These are phyloP conservation scores for Calophaca sinica DNA, from an alignment of 306 rosid species.

Conservation along the genomic window DNA sequence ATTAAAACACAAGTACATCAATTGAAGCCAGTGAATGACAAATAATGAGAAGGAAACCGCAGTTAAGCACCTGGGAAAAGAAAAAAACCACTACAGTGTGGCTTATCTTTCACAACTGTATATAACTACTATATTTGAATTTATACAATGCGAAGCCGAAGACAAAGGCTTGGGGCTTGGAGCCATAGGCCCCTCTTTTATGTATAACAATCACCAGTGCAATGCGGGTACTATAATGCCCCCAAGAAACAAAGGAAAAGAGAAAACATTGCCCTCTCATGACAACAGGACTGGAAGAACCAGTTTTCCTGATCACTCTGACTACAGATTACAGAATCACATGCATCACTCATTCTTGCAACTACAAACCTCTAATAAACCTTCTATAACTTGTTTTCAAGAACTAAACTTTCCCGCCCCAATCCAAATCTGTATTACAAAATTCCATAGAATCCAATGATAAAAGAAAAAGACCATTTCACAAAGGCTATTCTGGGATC, in stretches of 20 bases:
- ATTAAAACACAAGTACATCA: not conserved
- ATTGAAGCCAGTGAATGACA: conserved; percentile 10
- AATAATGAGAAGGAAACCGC: not conserved
- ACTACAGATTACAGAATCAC: conserved; percentile 38
- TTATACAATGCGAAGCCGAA: conserved; percentile 47
- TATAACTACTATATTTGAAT: conserved; percentile 45
- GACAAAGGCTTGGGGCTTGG: conserved; percentile 46
- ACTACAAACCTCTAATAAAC: conserved; percentile 40
- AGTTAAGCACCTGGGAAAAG: not conserved
- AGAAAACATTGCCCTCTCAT: conserved; percentile 16
- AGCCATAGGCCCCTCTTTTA: conserved; percentile 50
- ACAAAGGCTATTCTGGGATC: conserved; percentile 27
- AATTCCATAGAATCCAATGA: conserved; percentile 38
- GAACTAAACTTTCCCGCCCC: conserved; percentile 28
- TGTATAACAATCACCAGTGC: conserved; percentile 46
- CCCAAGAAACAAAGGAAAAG: not conserved
- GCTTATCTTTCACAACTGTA: conserved; percentile 39
- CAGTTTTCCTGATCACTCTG: conserved; percentile 46
- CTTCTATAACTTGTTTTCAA: conserved; percentile 22
- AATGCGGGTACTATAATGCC: conserved; percentile 28
- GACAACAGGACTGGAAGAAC: conserved; percentile 43
- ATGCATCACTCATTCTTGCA: conserved; percentile 42
- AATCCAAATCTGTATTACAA: conserved; percentile 45
- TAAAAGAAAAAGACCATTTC: conserved; percentile 13
- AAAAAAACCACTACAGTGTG: conserved; percentile 41